phyloP scores from a whole-genome alignment of 1,284 basidiomycete species.

The Inonotus obliquus region DNA sequence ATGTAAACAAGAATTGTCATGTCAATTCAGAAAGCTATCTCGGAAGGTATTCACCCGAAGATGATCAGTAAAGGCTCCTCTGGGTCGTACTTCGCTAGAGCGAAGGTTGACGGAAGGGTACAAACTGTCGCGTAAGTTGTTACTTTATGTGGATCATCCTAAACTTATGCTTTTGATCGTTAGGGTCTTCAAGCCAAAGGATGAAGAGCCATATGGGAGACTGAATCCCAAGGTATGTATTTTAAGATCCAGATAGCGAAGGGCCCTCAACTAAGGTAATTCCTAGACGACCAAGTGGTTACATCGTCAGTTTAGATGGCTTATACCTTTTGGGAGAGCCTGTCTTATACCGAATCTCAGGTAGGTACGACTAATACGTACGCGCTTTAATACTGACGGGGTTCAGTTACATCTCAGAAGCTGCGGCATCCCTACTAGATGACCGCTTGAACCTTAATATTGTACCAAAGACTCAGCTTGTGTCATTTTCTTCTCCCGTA shows the following conservation, averaged over 20 bases:
- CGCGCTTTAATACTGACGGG: background rate
- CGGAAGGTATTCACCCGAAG: conserved; percentile 78
- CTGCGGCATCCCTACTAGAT: conserved; percentile 84
- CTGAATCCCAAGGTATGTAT: conserved; percentile 70
- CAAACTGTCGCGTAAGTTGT: conserved; percentile 72
- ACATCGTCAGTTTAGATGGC: conserved; percentile 80
- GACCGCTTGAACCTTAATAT: conserved; percentile 70
- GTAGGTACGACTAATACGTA: conserved; percentile 30
- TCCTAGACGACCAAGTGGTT: conserved; percentile 84
- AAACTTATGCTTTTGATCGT: background rate
- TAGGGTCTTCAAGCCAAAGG: conserved; percentile 88
- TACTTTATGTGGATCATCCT: background rate
- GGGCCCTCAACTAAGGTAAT: background rate
- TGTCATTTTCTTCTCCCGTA: conserved; percentile 75
- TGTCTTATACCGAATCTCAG: conserved; percentile 85
- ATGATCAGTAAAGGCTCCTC: conserved; percentile 85
- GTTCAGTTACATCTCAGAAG: conserved; percentile 63
- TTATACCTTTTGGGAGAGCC: conserved; percentile 80
- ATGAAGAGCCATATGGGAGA: conserved; percentile 82
- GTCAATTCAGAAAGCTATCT: conserved; percentile 65
- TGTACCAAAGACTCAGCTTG: conserved; percentile 83
- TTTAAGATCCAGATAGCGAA: background rate
- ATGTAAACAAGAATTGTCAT: conserved; percentile 48
- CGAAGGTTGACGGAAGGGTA: conserved; percentile 62
- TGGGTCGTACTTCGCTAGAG: conserved; percentile 82